Base-by-base conservation (phyloP, 495 filamentous ascomycete species). In the Apiosordaria backusii region DNA sequence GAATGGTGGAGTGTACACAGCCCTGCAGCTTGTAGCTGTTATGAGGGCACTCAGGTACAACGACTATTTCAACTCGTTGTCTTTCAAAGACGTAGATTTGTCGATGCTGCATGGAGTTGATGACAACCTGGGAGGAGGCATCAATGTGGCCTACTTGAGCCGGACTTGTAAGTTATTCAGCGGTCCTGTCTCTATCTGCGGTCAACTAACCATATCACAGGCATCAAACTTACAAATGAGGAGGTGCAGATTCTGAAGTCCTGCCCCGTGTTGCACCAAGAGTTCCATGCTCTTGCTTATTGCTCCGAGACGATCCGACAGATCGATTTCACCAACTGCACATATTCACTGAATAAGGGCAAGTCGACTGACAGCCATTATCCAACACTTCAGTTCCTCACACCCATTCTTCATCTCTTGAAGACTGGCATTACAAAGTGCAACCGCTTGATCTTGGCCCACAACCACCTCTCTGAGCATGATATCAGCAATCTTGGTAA, bases 11-110 rank as follows among this genome's bases (percentile, higher is more conserved):
- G 81, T 83, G 45, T 99, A 99, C 71, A 86, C 82, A 4, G 75
- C 85, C 5, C 73, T 89, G 59, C 95, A 97, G 75, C 75, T 97
- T 24, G 80, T 99, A 50, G 92, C 95, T 2, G 85, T 97, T 24
- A 85, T 97, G 82, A 86, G 94, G 21, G 86, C 95, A 5, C 78
- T 99, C 59, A 86, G 95, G 45, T 99, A 96, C 78, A 97, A 97
- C 71, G 92, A 97, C 74, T 90, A 86, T 16, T 97, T 97, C 75
- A 83, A 83, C 61, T 89, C 91, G 1, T 85, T 99, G 50, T 97
- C 92, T 1, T 97, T 97, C 75, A 79, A 83, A 16, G 87, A 89
- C 26, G 85, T 96, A 58, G 86, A 84, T 66, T 82, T 99, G 10
- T 69, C 73, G 1, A 70, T 67, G 18, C 72, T 82, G 18, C 73